Evolutionary conservation across 805 yeast species (phyloP).

Genomic region (Teunomyces gatunensis): DNA sequence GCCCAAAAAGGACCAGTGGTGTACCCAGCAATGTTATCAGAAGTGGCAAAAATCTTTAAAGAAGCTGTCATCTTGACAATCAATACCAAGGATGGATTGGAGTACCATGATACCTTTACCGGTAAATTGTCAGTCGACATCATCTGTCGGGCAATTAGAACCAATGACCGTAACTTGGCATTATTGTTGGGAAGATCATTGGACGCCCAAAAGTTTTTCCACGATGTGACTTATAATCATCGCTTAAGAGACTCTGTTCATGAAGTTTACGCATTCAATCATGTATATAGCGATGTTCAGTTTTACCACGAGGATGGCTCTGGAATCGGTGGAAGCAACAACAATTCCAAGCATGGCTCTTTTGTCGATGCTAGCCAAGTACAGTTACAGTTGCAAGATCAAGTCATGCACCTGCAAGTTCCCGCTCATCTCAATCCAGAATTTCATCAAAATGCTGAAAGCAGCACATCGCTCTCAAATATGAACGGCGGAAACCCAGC

Average conservation of each 20-base stretch:
- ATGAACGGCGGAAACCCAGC: constrained; percentile 2
- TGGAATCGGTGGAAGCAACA: constrained; percentile 20
- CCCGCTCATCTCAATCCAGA: constrained; percentile 18
- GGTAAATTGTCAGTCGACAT: constrained; percentile 93
- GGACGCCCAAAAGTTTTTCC: constrained; percentile 92
- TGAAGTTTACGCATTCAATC: constrained; percentile 85
- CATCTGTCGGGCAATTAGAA: constrained; percentile 80
- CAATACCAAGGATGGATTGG: constrained; percentile 84
- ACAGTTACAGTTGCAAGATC: constrained; percentile 15
- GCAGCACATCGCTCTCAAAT: constrained; percentile 14
- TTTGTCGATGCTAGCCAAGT: constrained; percentile 17
- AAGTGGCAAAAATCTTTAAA: constrained; percentile 76
- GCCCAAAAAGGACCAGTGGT: constrained; percentile 61
- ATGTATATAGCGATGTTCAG: constrained; percentile 46
- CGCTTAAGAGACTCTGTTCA: constrained; percentile 81
- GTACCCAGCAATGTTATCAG: constrained; percentile 85
- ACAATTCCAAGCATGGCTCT: constrained; percentile 30
- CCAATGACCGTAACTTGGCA: constrained; percentile 89
- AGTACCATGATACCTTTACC: constrained; percentile 89
- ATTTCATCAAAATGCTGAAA: constrained; percentile 5
- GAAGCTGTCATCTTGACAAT: constrained; percentile 70
- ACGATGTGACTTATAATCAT: constrained; percentile 94
- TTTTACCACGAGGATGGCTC: constrained; percentile 35
- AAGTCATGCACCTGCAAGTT: constrained; percentile 16
- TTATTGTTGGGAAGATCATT: constrained; percentile 83